Conservation (phyloP, 768 basidiomycete species). For the Mycena vulgaris region DNA sequence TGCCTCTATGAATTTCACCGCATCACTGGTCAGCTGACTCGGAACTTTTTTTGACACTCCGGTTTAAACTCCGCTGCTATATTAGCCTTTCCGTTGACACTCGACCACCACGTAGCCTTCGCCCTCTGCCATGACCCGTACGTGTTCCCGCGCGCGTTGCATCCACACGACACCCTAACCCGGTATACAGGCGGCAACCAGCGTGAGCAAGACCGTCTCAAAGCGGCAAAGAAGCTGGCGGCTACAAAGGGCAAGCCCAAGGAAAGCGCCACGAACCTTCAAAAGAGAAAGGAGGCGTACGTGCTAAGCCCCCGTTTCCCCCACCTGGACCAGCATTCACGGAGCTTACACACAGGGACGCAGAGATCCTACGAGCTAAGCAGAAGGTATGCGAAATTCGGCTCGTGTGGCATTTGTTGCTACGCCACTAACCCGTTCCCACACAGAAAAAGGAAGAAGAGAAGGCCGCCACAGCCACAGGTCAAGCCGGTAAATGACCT, state of each 20-base stretch:
- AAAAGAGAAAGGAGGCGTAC: conserved; percentile 84
- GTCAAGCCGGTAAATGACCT: conserved; percentile 54
- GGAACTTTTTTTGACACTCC: conserved; percentile 40
- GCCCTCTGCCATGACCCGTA: conserved; percentile 66
- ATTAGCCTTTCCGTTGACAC: conserved; percentile 24
- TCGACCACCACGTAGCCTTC: conserved; percentile 29
- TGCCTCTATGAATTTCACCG: background rate
- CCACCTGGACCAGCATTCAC: conserved; percentile 43
- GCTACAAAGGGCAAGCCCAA: conserved; percentile 73
- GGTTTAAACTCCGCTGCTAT: conserved; percentile 34
- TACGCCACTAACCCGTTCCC: conserved; percentile 29
- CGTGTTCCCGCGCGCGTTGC: conserved; percentile 45
- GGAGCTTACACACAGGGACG: conserved; percentile 67
- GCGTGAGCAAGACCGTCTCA: conserved; percentile 80
- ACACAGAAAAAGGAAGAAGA: conserved; percentile 71
- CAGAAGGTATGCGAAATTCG: conserved; percentile 72
- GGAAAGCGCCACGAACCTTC: conserved; percentile 74
- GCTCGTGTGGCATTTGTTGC: conserved; percentile 25
- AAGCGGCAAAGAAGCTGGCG: conserved; percentile 81
- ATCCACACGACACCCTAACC: conserved; percentile 20
- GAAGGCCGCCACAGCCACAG: conserved; percentile 42
- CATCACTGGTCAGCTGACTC: conserved; percentile 11
- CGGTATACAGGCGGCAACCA: conserved; percentile 81
- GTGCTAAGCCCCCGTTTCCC: conserved; percentile 42
- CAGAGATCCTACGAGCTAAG: conserved; percentile 81